These are phyloP conservation scores for Penicillium cataractarum DNA, from an alignment of 495 filamentous ascomycete genomes.

Conservation along the genomic window DNA sequence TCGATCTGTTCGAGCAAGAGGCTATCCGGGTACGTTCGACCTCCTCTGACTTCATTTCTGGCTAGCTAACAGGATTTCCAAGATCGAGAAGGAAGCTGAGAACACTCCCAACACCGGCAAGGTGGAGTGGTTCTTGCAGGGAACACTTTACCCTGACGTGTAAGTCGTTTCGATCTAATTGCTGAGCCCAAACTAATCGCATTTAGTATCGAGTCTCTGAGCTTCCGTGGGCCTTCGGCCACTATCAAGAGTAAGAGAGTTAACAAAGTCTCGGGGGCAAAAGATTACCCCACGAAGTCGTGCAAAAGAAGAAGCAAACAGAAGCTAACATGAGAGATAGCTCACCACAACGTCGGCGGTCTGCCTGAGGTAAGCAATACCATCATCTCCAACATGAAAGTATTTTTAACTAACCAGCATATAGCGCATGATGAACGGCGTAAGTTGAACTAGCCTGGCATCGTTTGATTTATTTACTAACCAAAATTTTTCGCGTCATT, in stretches of 20 bases:
- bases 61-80: slow-evolving; percentile 10
- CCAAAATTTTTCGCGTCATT: slow-evolving; percentile 13
- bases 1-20: slow-evolving; percentile 85
- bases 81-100: slow-evolving; percentile 32
- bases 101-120: slow-evolving; percentile 68
- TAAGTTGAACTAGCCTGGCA: slow-evolving; percentile 20
- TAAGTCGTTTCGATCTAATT: slow-evolving; percentile 15
- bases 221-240: slow-evolving; percentile 25
- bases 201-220: slow-evolving; percentile 24
- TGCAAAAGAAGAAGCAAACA: neutral
- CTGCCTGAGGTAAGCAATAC: slow-evolving; percentile 28
- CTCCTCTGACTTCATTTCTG: neutral
- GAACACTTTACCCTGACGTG: slow-evolving; percentile 69
- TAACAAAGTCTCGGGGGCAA: neutral
- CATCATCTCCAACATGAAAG: slow-evolving; percentile 3
- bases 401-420: neutral
- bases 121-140: slow-evolving; percentile 84
- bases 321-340: slow-evolving; percentile 25
- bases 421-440: slow-evolving; percentile 16
- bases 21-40: slow-evolving; percentile 63
- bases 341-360: slow-evolving; percentile 39
- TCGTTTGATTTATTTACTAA: slow-evolving; percentile 17
- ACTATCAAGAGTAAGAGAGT: slow-evolving; percentile 32
- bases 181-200: slow-evolving; percentile 8
- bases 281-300: neutral